These are phyloP conservation scores for Rhizopogon vesiculosus DNA, from an alignment of 768 basidiomycete species.

Conservation along the genomic window DNA sequence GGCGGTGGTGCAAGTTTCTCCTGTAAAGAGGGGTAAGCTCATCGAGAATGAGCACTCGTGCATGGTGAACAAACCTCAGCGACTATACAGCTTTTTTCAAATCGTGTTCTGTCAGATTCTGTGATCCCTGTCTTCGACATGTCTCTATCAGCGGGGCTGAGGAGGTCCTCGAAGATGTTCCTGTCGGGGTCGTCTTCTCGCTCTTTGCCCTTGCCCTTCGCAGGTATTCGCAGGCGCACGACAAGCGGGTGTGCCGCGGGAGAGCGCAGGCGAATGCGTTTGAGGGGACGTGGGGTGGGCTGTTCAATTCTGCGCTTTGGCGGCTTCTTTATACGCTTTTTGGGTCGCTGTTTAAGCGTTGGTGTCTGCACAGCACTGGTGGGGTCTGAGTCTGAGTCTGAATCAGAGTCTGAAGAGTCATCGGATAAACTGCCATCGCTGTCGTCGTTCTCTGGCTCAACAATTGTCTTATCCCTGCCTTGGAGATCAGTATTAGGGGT, in stretches of 20 bases:
- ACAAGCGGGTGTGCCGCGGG: conserved; percentile 30
- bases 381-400: conserved; percentile 12
- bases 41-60: neutral
- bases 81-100: conserved; percentile 62
- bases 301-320: conserved; percentile 18
- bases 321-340: conserved; percentile 25
- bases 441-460: conserved; percentile 26
- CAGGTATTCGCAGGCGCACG: conserved; percentile 52
- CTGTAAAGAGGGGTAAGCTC: conserved; percentile 26
- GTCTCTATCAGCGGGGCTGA: conserved; percentile 66
- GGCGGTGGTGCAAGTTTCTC: conserved; percentile 45
- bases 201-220: conserved; percentile 66
- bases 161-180: conserved; percentile 82
- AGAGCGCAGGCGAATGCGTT: conserved; percentile 38
- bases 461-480: conserved; percentile 7
- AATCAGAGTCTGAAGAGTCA: conserved; percentile 27
- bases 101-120: conserved; percentile 58
- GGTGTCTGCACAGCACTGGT: conserved; percentile 12
- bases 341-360: conserved; percentile 8
- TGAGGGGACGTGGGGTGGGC: conserved; percentile 29
- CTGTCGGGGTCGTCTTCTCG: conserved; percentile 56
- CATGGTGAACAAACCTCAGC: conserved; percentile 59
- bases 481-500: conserved; percentile 21
- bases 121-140: conserved; percentile 62
- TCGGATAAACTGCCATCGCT: conserved; percentile 16